Conservation (phyloP, 108 stramenopile species). For the Skeletonema potamos region DNA sequence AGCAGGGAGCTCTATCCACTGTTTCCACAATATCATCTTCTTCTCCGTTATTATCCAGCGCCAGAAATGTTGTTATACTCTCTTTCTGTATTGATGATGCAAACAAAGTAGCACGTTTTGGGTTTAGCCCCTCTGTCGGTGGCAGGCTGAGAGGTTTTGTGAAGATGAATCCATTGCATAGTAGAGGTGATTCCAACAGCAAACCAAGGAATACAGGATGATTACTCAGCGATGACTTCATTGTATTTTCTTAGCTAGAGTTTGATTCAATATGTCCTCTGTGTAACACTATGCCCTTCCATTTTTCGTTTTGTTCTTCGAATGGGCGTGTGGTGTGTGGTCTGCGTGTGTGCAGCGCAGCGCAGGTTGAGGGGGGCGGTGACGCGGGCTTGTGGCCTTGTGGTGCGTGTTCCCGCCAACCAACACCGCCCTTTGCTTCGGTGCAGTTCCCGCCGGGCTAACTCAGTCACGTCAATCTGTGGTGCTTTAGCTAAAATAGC, state of each 20-base stretch:
- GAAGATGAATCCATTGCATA: not conserved
- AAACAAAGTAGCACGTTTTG: not conserved
- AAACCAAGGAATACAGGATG: not conserved
- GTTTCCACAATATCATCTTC: not conserved
- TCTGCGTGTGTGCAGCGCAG: too few species aligned
- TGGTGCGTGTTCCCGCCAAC: too few species aligned
- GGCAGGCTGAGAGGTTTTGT: not conserved
- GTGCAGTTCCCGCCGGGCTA: too few species aligned
- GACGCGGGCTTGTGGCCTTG: too few species aligned
- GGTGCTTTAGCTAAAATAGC: too few species aligned
- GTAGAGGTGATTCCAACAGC: not conserved
- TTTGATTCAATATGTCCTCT: too few species aligned
- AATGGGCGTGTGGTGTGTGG: too few species aligned
- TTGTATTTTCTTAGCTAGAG: not conserved
- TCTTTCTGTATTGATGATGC: not conserved
- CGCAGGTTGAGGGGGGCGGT: too few species aligned
- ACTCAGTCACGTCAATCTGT: too few species aligned
- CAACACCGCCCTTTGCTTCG: too few species aligned
- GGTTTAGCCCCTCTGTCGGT: not conserved
- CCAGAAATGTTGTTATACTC: not conserved
- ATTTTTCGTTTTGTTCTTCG: too few species aligned
- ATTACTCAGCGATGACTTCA: not conserved
- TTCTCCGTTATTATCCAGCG: not conserved
- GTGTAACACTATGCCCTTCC: too few species aligned
- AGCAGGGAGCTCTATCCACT: conserved; percentile 42